Evolutionary conservation across 331 rosid species (phyloP).

Genomic region (Quercus phellos): DNA sequence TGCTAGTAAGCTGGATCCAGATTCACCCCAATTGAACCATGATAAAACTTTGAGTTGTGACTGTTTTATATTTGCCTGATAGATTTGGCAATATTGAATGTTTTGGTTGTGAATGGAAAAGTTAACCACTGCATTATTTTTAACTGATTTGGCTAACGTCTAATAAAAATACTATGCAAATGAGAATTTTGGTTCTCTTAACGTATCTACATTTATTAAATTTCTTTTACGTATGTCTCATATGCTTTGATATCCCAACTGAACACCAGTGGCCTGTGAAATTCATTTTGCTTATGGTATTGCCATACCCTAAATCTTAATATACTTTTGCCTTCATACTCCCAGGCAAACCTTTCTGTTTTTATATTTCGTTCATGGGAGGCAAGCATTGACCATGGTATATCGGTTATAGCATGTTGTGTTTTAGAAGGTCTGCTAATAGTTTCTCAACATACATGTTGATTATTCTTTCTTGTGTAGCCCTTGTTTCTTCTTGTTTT

Average conservation of each 20-base stretch:
- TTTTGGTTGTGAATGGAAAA: background rate
- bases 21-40: too few species aligned
- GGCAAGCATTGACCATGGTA: slow-evolving; percentile 26
- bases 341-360: slow-evolving; percentile 21
- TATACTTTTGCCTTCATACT: slow-evolving; percentile 31
- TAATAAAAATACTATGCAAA: background rate
- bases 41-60: background rate
- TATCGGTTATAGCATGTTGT: slow-evolving; percentile 30
- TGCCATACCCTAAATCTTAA: background rate
- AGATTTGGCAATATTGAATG: background rate
- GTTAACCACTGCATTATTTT: background rate
- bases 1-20: too few species aligned
- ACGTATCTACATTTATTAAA: too few species aligned
- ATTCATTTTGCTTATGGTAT: background rate
- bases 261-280: background rate
- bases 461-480: background rate
- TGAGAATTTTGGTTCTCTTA: background rate
- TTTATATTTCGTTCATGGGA: slow-evolving; percentile 43
- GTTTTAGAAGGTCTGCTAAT: slow-evolving; percentile 31
- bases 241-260: background rate
- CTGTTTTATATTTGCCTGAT: background rate
- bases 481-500: background rate
- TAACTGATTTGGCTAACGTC: background rate
- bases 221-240: too few species aligned
- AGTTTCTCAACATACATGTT: slow-evolving; percentile 17